Percentiles rank a stretch among this genome's conserved stretches.
Conservation (phyloP, 2,329 filamentous ascomycete species). For the Epichloe typhina region DNA sequence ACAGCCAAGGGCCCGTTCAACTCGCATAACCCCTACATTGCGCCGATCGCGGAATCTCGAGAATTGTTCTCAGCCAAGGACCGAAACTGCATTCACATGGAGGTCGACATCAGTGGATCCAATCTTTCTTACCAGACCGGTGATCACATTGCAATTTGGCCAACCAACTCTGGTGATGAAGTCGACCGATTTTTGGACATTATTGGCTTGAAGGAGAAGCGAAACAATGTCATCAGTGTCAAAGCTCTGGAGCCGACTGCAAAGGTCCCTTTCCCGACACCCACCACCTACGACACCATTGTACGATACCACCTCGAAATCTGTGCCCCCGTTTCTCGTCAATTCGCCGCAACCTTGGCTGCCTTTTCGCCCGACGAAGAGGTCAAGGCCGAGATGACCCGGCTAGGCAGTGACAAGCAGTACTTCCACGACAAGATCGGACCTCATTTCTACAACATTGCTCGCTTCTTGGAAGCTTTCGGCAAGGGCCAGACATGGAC, state of each 20-base stretch:
- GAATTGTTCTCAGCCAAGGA: conserved; percentile 85
- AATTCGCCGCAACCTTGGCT: conserved; percentile 78
- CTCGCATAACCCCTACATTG: conserved; percentile 92
- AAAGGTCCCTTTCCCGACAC: conserved; percentile 94
- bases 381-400: conserved; percentile 76
- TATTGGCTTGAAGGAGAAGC: conserved; percentile 63
- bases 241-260: conserved; percentile 89
- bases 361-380: conserved; percentile 79
- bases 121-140: conserved; percentile 91
- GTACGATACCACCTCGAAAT: conserved; percentile 95
- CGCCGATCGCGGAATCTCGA: conserved; percentile 78
- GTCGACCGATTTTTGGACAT: conserved; percentile 80
- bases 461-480: conserved; percentile 64
- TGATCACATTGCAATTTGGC: conserved; percentile 96
- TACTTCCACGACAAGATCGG: conserved; percentile 83
- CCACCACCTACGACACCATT: conserved; percentile 90
- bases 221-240: conserved; percentile 70
- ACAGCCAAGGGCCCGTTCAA: conserved; percentile 80
- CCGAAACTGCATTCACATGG: conserved; percentile 92
- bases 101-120: conserved; percentile 80
- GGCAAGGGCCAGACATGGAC: conserved; percentile 65
- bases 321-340: conserved; percentile 86
- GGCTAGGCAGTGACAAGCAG: conserved; percentile 84
- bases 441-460: conserved; percentile 76
- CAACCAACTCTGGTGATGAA: conserved; percentile 83